Evolutionary conservation across 1,139 yeast species (phyloP).

Genomic region (Geotrichum cucujoidarum): DNA sequence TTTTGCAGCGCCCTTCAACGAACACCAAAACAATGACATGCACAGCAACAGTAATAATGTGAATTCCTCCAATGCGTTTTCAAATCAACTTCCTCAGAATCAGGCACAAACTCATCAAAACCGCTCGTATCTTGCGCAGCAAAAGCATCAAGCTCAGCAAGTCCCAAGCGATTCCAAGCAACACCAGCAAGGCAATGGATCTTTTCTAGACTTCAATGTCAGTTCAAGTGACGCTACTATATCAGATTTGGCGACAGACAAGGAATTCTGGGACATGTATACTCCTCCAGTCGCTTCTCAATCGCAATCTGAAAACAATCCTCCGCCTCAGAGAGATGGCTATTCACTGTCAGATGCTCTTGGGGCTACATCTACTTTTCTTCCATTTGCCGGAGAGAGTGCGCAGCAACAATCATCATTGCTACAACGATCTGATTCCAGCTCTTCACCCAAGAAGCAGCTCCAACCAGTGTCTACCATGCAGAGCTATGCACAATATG

Average conservation of each 20-base stretch:
- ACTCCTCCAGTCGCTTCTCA: too few relatives aligned
- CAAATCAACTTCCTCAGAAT: slow-evolving; percentile 2
- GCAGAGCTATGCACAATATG: slow-evolving; percentile 10
- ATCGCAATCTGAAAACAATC: too few relatives aligned
- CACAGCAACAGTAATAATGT: background rate
- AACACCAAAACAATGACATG: background rate
- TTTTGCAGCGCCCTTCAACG: background rate
- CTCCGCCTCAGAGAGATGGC: too few relatives aligned
- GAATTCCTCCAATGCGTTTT: background rate
- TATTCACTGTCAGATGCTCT: too few relatives aligned
- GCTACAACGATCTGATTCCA: background rate
- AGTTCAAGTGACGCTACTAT: slow-evolving; percentile 1
- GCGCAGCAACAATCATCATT: background rate
- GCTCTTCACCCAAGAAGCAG: background rate
- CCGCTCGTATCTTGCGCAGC: slow-evolving; percentile 2
- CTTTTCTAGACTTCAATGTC: slow-evolving; percentile 1
- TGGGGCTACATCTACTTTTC: too few relatives aligned
- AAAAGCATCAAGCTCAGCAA: background rate
- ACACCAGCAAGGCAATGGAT: slow-evolving; percentile 15
- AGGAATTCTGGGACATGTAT: background rate
- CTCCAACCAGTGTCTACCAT: slow-evolving; percentile 2
- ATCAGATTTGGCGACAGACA: background rate
- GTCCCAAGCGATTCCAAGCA: background rate
- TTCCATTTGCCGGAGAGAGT: background rate
- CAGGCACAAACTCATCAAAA: slow-evolving; percentile 15